Base-by-base conservation (phyloP, 768 basidiomycete genomes). In the Naganishia vishniacii region DNA sequence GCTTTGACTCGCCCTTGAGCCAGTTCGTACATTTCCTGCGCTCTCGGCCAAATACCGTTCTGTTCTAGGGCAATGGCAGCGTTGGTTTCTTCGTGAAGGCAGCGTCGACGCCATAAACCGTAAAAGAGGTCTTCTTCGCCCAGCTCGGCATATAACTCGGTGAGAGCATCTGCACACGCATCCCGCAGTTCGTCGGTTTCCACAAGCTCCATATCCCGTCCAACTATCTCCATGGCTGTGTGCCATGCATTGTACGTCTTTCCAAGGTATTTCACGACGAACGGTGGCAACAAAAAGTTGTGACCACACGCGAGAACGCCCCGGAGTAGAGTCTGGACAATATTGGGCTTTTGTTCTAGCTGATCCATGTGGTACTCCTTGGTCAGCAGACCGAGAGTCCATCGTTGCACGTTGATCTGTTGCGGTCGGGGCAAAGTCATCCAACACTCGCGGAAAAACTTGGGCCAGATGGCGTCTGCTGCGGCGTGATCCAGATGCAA, bases 161-260 rank as follows among this genome's bases (percentile, higher is more conserved):
- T 88, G 31, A 99, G 81, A 1, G 95, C 89, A 74, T 95, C 93
- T 62, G 85, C 85, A 47, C 91, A 85, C 47, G 85, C 87, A 56
- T 97, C 92, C 15, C 87, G 85, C 16, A 91, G 80, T 32, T 82
- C 82, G 31, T 83, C 81, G 66, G 95, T 90, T 46, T 91, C 89
- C 51, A 86, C 85, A 53, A 84, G 79, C 40, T 91, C 89, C 65
- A 92, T 80, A n/a, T 89, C 86, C 29, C 82, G 80, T 67, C 86
- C 85, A 3, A 99, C 83, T 32, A 94, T 84, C 75, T 97, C 93
- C 62, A 94, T 79, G 3, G 86, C 85, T 49, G 87, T 84, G 75
- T 95, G 88, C 93, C 94, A 98, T n/a, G 89, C 89, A 41, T 90
- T 87, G 76, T 88, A 99, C 0, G 90, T 90, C 79, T 97, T 95